Evolutionary conservation across 2,329 filamentous ascomycete species (phyloP), one percentile per base, ranked within the genome.

Genomic region (Colletotrichum sublineola): DNA sequence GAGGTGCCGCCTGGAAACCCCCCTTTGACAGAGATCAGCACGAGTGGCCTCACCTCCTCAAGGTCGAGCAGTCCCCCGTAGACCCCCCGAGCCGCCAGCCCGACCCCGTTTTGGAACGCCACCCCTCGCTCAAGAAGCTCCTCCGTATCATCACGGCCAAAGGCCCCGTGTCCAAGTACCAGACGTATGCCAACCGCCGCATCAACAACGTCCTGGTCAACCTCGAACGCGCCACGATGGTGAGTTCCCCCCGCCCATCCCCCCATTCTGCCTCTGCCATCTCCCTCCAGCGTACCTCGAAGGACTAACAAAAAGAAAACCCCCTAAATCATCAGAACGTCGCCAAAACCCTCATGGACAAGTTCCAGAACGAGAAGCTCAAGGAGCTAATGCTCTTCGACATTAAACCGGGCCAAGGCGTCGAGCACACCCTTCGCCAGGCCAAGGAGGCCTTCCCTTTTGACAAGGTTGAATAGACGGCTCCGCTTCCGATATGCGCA

Each of bases 171-270:
- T 68, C 69, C 6, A 61, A n/a, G 31, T 68, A 57, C 31, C 58
- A 74, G 62, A 18, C 29, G 7, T 74, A 74, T 42, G 68, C 68
- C 38, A 67, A 69, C 58, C 20, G 33, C 40, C 64, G 72, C 55
- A 71, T 74, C 20, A 3, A 36, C 36, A 68, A 68, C 4, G 65
- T 69, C 9, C 18, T 74, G 24, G 5, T 6, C 7, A 58, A 69
- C 55, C 55, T 74, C 5, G 64, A 50, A 5, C 18, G 0, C 6
- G 46, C 69, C 38, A 24, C 31, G 31, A 7, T 20, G 3, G n/a
- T 57, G 4, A 62, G 5, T 24, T 11, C 3, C 33, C 6, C 24
- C n/a, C 15, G 4, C 8, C 15, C 2, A 24, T 24, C 24, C 5
- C 14, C 44, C 14, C 1, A 2, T 33, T 2, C 11, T 15, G 6